These are phyloP conservation scores for Trichoderma citrinoviride DNA, from an alignment of 2,329 filamentous ascomycete genomes.

Conservation along the genomic window DNA sequence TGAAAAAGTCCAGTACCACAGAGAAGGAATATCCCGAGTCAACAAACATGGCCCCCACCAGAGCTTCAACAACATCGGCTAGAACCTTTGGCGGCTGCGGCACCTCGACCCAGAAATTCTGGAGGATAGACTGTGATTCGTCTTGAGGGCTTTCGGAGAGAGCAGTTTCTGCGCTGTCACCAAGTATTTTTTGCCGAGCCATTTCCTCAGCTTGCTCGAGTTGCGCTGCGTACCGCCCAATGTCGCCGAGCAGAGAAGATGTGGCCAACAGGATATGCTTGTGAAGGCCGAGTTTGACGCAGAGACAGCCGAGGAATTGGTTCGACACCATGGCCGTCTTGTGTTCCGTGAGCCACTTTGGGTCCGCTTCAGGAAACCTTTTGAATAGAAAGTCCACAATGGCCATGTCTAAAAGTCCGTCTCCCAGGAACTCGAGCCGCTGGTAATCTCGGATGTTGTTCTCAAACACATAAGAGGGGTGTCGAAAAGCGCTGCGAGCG, in stretches of 20 bases:
- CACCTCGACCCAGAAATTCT: slow-evolving; percentile 67
- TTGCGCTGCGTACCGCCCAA: slow-evolving; percentile 56
- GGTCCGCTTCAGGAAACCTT: slow-evolving; percentile 73
- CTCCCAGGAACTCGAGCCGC: slow-evolving; percentile 86
- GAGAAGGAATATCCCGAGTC: slow-evolving; percentile 78
- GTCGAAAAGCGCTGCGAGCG: slow-evolving; percentile 80
- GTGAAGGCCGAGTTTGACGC: slow-evolving; percentile 75
- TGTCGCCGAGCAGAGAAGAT: slow-evolving; percentile 40
- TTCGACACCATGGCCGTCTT: slow-evolving; percentile 99
- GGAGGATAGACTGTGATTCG: not conserved
- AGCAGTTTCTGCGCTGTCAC: slow-evolving; percentile 6
- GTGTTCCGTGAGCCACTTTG: slow-evolving; percentile 96
- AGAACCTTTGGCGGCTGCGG: slow-evolving; percentile 69
- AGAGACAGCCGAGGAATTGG: slow-evolving; percentile 82
- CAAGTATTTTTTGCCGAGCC: slow-evolving; percentile 29
- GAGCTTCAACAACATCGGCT: slow-evolving; percentile 85
- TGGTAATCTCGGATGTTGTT: slow-evolving; percentile 80
- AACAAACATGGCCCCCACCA: slow-evolving; percentile 86
- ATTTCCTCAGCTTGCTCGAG: slow-evolving; percentile 51
- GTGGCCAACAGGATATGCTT: slow-evolving; percentile 63
- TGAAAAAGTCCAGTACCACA: slow-evolving; percentile 74
- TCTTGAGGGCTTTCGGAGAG: not conserved
- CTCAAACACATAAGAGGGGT: slow-evolving; percentile 81
- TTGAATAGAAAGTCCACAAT: slow-evolving; percentile 81
- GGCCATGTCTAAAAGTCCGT: slow-evolving; percentile 81